Evolutionary conservation across 169 alveolate genomes (phyloP), one percentile per base, ranked within the genome.

Genomic region (Plasmodium ovale): DNA sequence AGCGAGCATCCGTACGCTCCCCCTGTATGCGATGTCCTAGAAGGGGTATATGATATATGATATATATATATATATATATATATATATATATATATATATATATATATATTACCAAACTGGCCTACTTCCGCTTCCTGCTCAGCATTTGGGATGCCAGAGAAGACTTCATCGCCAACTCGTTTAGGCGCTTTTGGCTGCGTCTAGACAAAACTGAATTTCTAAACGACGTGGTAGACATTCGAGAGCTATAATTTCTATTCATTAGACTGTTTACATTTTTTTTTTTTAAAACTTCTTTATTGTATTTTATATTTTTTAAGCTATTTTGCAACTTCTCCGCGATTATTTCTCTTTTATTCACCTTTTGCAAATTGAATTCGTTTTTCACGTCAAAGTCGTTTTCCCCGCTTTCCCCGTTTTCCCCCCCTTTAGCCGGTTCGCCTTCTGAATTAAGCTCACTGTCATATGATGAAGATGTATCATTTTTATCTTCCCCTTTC

Each of bases 311-410:
- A 54, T 62, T 54, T 60, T 65, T 77, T 56, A 62, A 19, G 10
- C 74, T 60, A 64, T 62, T 56, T 23, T 77, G 89, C 54, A 93
- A 51, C 23, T 73, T 74, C 27, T 93, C 88, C 0, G 96, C 95
- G 25, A 77, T 29, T 9, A 42, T 84, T 69, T 93, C 96, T 62
- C 96, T 29, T 19, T 88, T 60, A 21, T 74, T 69, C 21, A 92
- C 72, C 39, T 87, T 64, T 27, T 94, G 96, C 25, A 93, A 73
- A 42, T 33, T 64, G 58, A 84, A 93, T 51, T 79, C 94, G 37
- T 84, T 54, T 33, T 42, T 70, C 12, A 37, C 35, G n/a, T 72
- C 19, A 1, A 1, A n/a, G 0, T 19, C 69, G 35, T 56, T 37
- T n/a, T 54, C 54, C 14, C 4, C 59, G 23, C 16, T 19, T 3